Base-by-base conservation (phyloP, 73 alveolate species). In the Durusdinium trenchii region DNA sequence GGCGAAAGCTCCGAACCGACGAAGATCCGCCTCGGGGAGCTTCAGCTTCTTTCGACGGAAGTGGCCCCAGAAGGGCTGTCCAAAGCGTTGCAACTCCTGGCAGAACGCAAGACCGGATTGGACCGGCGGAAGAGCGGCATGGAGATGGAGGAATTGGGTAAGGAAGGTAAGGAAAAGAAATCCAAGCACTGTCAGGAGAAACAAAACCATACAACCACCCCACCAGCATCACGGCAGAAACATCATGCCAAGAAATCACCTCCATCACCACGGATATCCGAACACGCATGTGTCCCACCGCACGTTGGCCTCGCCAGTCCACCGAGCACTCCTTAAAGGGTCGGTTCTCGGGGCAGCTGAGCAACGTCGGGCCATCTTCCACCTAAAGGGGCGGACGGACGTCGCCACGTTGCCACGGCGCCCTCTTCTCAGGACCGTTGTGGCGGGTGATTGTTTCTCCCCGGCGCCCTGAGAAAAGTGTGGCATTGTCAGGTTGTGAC, bases 1-100 rank as follows among this genome's bases (percentile, higher is more conserved):
- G 16, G 73, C 28, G 73, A 28, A 5, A 35, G 28, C 50, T n/a
- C 57, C 35, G 57, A 54, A 54, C 64, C 64, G 9, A 20, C 64
- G 64, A 9, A 20, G 64, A 51, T 23, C 12, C 43, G 71, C 98
- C 98, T 91, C 79, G 35, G 98, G 89, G 43, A 91, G 52, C 86
- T 47, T 67, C 48, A 91, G 51, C 87, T 73, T 67, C 98, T 42
- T 92, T 40, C 98, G 89, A 3, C 98, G 98, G 71, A 92, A 92
- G 90, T 73, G 98, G 90, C 98, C 98, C 87, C 90, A 71, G 90
- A 92, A 92, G 47, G 98, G 89, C 98, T 92, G 98, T 46, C 98
- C 98, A 28, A 92, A 92, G 81, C 98, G 98, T 51, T 92, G 98
- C 43, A 92, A n/a, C 98, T 92, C 98, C 98, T 73, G 47, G 60